phyloP scores from a whole-genome alignment of 2,329 filamentous ascomycete species.

The Colletotrichum theobromicola region DNA sequence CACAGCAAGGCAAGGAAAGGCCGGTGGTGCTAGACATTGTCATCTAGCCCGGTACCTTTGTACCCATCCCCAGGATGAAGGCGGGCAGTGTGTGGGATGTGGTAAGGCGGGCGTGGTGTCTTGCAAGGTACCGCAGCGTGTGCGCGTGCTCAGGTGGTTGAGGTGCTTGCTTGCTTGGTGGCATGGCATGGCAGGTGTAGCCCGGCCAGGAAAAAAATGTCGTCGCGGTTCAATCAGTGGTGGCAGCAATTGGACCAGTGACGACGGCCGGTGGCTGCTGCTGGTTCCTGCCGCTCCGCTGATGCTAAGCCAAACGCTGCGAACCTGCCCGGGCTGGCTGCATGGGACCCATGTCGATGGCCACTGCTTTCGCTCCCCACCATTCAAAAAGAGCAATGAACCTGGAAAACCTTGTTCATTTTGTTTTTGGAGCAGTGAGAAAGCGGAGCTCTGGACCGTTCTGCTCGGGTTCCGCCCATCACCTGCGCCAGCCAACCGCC shows the following conservation, averaged over 20 bases:
- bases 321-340: not conserved
- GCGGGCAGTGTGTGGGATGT: not conserved
- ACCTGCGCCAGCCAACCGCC: not conserved
- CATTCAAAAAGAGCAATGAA: constrained; percentile 5
- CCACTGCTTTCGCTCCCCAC: constrained; percentile 9
- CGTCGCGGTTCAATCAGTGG: not conserved
- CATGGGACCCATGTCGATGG: constrained; percentile 15
- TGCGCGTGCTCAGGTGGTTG: not conserved
- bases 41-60: not conserved
- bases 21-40: not conserved
- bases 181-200: not conserved
- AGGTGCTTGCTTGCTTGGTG: not conserved
- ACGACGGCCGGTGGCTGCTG: not conserved
- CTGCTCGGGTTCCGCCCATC: not conserved
- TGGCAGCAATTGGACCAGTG: not conserved
- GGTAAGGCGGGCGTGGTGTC: not conserved
- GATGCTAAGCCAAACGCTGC: not conserved
- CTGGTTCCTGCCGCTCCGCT: not conserved
- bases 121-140: not conserved
- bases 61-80: not conserved
- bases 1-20: not conserved
- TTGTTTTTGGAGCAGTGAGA: not conserved
- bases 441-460: not conserved
- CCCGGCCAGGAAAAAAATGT: not conserved
- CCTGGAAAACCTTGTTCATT: constrained; percentile 21